These are phyloP conservation scores for Eutypella sp. DNA, from an alignment of 2,329 filamentous ascomycete genomes.

Conservation along the genomic window DNA sequence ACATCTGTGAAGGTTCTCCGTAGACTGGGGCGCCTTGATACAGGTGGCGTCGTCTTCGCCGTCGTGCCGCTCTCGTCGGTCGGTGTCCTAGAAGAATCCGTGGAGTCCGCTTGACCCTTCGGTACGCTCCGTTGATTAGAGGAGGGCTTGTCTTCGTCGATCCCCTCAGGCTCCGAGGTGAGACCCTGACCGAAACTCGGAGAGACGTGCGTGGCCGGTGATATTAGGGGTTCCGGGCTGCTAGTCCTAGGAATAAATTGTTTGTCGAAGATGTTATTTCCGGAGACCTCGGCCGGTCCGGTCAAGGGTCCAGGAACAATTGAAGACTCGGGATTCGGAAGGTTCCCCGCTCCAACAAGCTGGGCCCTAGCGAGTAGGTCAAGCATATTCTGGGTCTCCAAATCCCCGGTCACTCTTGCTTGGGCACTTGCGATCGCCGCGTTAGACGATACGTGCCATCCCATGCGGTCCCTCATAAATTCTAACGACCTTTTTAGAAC, in stretches of 20 bases:
- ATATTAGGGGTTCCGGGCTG: conserved; percentile 42
- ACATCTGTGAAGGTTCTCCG: conserved; percentile 89
- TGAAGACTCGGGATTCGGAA: conserved; percentile 43
- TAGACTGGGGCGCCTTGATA: conserved; percentile 59
- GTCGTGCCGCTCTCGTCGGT: conserved; percentile 53
- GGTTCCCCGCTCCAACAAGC: conserved; percentile 64
- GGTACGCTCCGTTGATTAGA: conserved; percentile 12
- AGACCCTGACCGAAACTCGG: conserved; percentile 9
- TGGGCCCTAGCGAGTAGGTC: conserved; percentile 81
- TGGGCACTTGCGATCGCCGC: conserved; percentile 78
- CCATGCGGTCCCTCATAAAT: conserved; percentile 90
- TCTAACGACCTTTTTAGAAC: conserved; percentile 90
- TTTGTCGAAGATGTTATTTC: conserved; percentile 79
- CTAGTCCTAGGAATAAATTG: conserved; percentile 60
- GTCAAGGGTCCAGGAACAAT: conserved; percentile 62
- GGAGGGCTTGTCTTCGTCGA: conserved; percentile 6
- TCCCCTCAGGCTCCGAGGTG: conserved; percentile 1
- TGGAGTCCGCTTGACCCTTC: conserved; percentile 32
- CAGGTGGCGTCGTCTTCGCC: conserved; percentile 47
- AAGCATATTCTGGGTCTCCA: conserved; percentile 85
- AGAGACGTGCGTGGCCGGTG: conserved; percentile 24
- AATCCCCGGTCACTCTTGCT: conserved; percentile 74
- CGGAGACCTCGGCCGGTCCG: conserved; percentile 68
- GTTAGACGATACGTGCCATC: conserved; percentile 67
- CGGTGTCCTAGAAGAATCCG: conserved; percentile 48